phyloP scores from a whole-genome alignment of 192 early-diverging fungal species.

The Phlyctochytrium bullatum region DNA sequence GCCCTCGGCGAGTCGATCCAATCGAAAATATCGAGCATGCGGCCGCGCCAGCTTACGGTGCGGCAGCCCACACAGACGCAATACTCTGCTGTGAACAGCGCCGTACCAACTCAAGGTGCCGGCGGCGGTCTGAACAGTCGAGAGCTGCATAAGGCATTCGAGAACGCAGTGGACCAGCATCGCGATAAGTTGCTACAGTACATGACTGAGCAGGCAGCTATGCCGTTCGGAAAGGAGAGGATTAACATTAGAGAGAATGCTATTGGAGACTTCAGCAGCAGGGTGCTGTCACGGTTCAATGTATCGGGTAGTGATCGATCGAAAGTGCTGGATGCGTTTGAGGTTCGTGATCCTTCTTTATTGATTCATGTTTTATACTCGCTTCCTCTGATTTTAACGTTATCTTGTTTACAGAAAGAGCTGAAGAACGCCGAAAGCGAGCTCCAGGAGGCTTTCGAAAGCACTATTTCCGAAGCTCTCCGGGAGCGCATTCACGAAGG shows the following conservation, averaged over 20 bases:
- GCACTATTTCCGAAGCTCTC: neutral
- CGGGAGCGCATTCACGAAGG: neutral
- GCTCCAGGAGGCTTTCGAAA: neutral
- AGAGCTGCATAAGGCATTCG: neutral
- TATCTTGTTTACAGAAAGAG: neutral
- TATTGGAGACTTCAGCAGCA: neutral
- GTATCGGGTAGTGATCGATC: neutral
- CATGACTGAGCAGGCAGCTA: neutral
- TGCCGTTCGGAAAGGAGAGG: slow-evolving; percentile 1
- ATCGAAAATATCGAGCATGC: neutral
- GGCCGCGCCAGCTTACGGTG: neutral
- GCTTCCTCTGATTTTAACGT: neutral
- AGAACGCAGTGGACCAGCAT: neutral
- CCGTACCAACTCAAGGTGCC: no score
- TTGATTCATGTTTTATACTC: neutral
- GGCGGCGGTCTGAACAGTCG: neutral
- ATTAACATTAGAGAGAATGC: neutral
- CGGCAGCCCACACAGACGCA: neutral
- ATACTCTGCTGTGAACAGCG: no score
- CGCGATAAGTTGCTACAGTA: neutral
- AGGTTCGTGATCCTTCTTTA: slow-evolving; percentile 1
- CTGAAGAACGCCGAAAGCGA: neutral
- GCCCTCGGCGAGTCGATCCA: neutral
- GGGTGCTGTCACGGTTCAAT: neutral
- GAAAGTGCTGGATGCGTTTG: neutral